Evolutionary conservation across 345 rosid species (phyloP), one percentile per base, ranked within the genome.

Genomic region (Cardamine occulta): DNA sequence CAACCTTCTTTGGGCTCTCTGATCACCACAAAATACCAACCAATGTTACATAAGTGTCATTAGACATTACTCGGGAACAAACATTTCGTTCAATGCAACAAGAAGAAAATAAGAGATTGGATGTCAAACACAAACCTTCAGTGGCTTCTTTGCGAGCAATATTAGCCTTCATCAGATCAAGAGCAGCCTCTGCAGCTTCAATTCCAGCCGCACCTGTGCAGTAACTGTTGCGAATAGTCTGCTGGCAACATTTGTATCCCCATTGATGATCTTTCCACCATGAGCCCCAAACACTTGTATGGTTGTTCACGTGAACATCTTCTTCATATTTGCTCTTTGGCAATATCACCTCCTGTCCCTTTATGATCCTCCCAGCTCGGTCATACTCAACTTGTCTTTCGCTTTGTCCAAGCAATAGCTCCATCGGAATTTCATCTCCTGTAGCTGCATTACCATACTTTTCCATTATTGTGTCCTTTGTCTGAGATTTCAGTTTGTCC

Each of bases 211-310:
- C 75, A 4, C 98, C 98, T n/a, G 97, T 89, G 80, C 97, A 91
- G 56, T 91, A 93, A 74, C 96, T 88, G 74, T 93, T 93, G 35
- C 96, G 83, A 40, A 88, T 84, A 0, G 82, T 86, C 76, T 93
- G 97, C 72, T 84, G 85, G 69, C 98, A 93, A 74, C 97, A 93
- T 68, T 86, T 93, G 47, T 91, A 91, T 10, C 97, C 97, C 96
- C 97, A 89, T 8, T 87, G 96, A 64, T 93, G 89, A 70, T 89
- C 97, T 80, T 84, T 91, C 94, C 93, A 89, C 91, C 93, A 91
- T 6, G 98, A 93, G 0, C 94, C 98, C 93, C 94, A 93, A 12
- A 91, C 97, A 44, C 82, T 85, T 2, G 91, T 88, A 81, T 93
- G 97, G 75, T 93, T 88, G 18, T 85, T 88, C n/a, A 73, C 82